Conservation (phyloP, 2,329 filamentous ascomycete species). For the Pleurostoma richardsiae region DNA sequence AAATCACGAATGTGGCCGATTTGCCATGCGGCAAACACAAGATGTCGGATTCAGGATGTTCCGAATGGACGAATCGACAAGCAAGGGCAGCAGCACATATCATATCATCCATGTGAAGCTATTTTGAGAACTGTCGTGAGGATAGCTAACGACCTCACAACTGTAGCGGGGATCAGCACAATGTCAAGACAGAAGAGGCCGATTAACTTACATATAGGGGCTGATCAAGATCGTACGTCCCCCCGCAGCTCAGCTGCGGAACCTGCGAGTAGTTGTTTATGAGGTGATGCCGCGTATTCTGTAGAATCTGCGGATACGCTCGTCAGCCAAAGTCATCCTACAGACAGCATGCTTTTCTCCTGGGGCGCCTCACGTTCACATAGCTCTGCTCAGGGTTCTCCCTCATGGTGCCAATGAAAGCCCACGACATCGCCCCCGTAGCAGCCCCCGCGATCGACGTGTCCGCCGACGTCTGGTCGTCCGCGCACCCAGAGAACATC, state of each 20-base stretch:
- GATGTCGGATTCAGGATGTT: no score
- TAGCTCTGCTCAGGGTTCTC: slow-evolving; percentile 23
- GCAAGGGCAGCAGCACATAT: no score
- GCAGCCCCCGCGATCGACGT: slow-evolving; percentile 26
- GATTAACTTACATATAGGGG: slow-evolving; percentile 9
- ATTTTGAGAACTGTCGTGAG: no score
- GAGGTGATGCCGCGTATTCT: slow-evolving; percentile 13
- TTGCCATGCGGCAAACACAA: no score
- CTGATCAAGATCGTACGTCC: slow-evolving; percentile 20
- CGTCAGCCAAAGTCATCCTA: no score
- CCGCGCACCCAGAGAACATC: slow-evolving; percentile 33
- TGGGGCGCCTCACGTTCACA: slow-evolving; percentile 14
- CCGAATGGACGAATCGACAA: no score
- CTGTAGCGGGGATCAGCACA: no score
- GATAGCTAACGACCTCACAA: no score
- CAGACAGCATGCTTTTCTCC: background rate
- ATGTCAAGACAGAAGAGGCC: no score
- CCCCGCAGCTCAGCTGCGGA: slow-evolving; percentile 20
- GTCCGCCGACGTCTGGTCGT: slow-evolving; percentile 32
- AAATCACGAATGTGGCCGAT: no score
- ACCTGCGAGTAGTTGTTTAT: slow-evolving; percentile 17
- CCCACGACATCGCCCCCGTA: slow-evolving; percentile 33
- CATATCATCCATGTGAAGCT: no score
- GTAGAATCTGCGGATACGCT: slow-evolving; percentile 12
- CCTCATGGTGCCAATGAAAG: slow-evolving; percentile 24